These are phyloP conservation scores for Leccinum ponderosum DNA, from an alignment of 1,284 basidiomycete species.

Conservation along the genomic window DNA sequence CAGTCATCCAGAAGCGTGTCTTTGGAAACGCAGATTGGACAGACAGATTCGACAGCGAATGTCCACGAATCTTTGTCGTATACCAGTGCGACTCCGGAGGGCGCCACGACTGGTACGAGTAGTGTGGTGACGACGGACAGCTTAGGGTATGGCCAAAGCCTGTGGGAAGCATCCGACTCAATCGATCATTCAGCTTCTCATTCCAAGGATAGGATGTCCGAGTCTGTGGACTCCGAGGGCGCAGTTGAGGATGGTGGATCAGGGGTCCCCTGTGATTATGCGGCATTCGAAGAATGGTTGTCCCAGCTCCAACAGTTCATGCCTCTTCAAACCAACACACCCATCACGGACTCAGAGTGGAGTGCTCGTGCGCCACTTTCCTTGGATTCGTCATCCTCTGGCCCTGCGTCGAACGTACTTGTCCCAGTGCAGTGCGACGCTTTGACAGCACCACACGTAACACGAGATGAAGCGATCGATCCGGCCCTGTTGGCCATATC, in stretches of 20 bases:
- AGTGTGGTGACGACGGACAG: neutral
- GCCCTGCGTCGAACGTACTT: neutral
- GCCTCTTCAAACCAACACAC: conserved; percentile 11
- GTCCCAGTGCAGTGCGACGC: neutral
- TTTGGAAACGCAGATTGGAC: conserved; percentile 13
- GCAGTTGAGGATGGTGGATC: conserved; percentile 3
- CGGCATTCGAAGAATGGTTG: conserved; percentile 53
- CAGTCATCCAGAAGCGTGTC: conserved; percentile 18
- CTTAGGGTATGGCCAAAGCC: conserved; percentile 1
- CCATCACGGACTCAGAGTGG: conserved; percentile 16
- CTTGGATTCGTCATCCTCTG: conserved; percentile 1
- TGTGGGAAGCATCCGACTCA: neutral
- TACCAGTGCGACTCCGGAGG: neutral
- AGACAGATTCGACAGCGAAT: neutral
- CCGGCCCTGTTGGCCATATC: conserved; percentile 37
- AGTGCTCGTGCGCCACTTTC: neutral
- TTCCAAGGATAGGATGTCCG: conserved; percentile 7
- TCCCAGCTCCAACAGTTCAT: conserved; percentile 46
- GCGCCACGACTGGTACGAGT: neutral
- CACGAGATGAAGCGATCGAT: conserved; percentile 36
- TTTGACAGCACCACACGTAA: neutral
- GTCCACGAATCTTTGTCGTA: neutral
- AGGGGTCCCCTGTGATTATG: conserved; percentile 32
- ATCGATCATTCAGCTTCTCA: neutral
- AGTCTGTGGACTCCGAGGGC: conserved; percentile 4